Base-by-base conservation (phyloP, 495 filamentous ascomycete genomes). In the Penicillium paradoxum region DNA sequence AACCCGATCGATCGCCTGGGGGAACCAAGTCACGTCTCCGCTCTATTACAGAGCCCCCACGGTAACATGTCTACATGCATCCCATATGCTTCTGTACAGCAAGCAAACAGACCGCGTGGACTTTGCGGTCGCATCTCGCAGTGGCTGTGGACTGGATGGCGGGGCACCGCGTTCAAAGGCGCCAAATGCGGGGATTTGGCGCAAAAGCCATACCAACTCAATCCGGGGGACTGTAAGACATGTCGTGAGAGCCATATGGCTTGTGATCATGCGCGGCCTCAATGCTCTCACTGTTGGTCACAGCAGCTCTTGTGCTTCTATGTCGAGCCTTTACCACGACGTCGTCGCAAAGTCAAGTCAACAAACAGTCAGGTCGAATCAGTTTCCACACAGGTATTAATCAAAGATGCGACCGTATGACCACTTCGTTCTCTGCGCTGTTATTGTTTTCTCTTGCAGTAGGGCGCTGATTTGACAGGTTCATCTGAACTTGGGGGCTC, bases 301-400 rank as follows among this genome's bases (percentile, higher is more conserved):
- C 57, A 74, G 44, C 71, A 74, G 47, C 48, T 70, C 14, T 47
- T 72, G 6, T 74, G 71, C 55, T 74, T 74, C 42, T 74, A 74
- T 39, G 67, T 72, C 13, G 21, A 29, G 53, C 49, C 49, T 15
- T 49, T 24, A 18, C 43, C 17, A 39, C 45, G 17, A 39, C 32
- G 24, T 1, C 30, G 19, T 13, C 55, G 18, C 15, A 39, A 51
- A 25, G 4, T 18, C n/a, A 42, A 50, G 13, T 29, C 37, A 29
- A 33, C 19, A 19, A 7, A 3, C 22, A 39, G 27, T 21, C 34
- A 24, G 17, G 6, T 37, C 24, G 48, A 51, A 51, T 14, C 37
- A 8, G 25, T 42, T 6, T 30, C 37, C 19, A 11, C 18, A 10
- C 36, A 21, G 19, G 25, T 32, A 13, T 25, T 29, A 21, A 21